Evolutionary conservation across 768 basidiomycete genomes (phyloP).

Genomic region (Amanita muscaria): DNA sequence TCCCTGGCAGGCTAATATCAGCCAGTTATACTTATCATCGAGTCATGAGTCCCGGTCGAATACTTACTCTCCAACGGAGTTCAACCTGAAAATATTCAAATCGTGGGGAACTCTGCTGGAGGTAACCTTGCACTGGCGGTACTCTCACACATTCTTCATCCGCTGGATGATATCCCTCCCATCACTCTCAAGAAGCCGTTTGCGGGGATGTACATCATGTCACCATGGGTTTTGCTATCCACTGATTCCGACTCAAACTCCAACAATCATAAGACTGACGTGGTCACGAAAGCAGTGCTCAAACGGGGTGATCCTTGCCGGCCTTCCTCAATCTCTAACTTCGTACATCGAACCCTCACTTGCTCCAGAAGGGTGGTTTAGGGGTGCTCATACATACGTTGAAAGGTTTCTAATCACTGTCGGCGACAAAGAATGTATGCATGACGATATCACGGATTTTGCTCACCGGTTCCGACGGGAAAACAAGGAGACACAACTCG

Average conservation of each 20-base stretch:
- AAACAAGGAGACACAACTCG: conserved; percentile 12
- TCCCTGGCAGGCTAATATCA: too few relatives aligned
- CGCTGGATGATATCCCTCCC: conserved; percentile 12
- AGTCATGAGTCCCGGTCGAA: too few relatives aligned
- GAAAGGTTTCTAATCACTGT: conserved; percentile 26
- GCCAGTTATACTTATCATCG: too few relatives aligned
- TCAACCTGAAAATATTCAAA: conserved; percentile 18
- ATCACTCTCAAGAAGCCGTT: conserved; percentile 13
- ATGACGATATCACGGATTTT: conserved; percentile 21
- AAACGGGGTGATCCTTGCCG: conserved; percentile 13
- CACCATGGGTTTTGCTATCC: conserved; percentile 18
- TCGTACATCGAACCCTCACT: conserved; percentile 22
- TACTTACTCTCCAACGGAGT: conserved; percentile 20
- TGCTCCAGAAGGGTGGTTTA: conserved; percentile 25
- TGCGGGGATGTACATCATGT: conserved; percentile 23
- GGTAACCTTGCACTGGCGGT: conserved; percentile 23
- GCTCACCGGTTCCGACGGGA: background rate
- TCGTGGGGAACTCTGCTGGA: conserved; percentile 28
- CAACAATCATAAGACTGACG: conserved; percentile 17
- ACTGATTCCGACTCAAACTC: conserved; percentile 14
- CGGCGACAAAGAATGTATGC: conserved; percentile 27
- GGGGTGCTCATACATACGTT: conserved; percentile 18
- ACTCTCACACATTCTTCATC: conserved; percentile 25
- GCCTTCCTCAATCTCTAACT: conserved; percentile 14
- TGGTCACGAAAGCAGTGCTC: conserved; percentile 14